phyloP scores from a whole-genome alignment of 768 basidiomycete species.

The Filobasidium floriforme region DNA sequence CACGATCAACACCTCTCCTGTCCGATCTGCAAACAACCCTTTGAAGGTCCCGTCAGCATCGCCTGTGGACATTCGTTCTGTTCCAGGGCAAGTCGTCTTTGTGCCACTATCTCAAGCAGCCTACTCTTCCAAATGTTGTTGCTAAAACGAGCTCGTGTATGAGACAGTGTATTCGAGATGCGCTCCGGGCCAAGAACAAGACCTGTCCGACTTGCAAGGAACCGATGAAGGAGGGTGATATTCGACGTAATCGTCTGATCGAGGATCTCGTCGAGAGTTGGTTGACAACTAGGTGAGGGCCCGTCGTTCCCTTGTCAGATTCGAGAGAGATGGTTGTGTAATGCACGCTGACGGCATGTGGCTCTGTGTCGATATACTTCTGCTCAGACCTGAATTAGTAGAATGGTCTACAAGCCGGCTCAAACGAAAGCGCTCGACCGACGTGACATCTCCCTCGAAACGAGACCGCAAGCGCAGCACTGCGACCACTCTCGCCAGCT shows the following conservation, averaged over 20 bases:
- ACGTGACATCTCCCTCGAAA: conserved; percentile 6
- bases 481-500: background rate
- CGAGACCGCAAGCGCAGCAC: conserved; percentile 7
- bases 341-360: conserved; percentile 22
- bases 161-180: conserved; percentile 61
- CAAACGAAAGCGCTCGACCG: background rate
- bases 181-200: conserved; percentile 56
- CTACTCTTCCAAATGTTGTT: background rate
- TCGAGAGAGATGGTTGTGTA: no score
- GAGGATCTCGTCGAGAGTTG: conserved; percentile 67
- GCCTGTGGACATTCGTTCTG: conserved; percentile 76
- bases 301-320: no score
- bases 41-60: conserved; percentile 64
- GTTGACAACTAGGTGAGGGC: conserved; percentile 57
- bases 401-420: background rate
- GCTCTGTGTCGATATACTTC: background rate
- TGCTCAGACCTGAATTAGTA: background rate
- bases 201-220: conserved; percentile 64
- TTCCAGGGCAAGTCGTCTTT: conserved; percentile 33
- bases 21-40: conserved; percentile 67
- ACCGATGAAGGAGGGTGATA: conserved; percentile 54
- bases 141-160: background rate
- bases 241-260: conserved; percentile 62
- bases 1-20: conserved; percentile 65
- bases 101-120: background rate